Evolutionary conservation across 805 yeast species (phyloP).

Genomic region (Suhomyces faveliae): DNA sequence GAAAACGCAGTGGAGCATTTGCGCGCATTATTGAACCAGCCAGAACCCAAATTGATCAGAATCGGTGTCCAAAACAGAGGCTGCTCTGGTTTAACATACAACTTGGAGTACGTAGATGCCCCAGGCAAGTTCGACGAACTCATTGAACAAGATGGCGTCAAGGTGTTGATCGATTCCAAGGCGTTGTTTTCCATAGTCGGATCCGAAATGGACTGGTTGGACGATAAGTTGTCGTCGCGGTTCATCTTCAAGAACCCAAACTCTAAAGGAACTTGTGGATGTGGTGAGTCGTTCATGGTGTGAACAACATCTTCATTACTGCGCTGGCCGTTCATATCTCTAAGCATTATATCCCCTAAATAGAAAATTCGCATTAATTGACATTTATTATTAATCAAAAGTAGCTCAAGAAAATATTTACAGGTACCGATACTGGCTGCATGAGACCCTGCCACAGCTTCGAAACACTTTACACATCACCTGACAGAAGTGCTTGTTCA

Average conservation of each 20-base stretch:
- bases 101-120: conserved; percentile 81
- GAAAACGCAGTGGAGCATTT: conserved; percentile 76
- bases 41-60: conserved; percentile 84
- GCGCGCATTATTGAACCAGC: conserved; percentile 63
- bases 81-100: conserved; percentile 92
- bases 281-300: conserved; percentile 98
- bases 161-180: conserved; percentile 89
- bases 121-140: conserved; percentile 96
- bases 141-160: conserved; percentile 90
- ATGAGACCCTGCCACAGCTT: no score
- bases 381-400: no score
- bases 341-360: not conserved
- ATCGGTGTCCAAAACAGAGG: conserved; percentile 96
- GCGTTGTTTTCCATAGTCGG: conserved; percentile 95
- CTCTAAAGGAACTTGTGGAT: conserved; percentile 97
- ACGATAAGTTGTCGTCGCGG: conserved; percentile 83
- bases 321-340: not conserved
- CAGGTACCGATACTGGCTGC: no score
- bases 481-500: no score
- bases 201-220: conserved; percentile 97
- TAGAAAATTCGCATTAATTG: no score
- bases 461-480: no score
- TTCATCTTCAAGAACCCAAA: conserved; percentile 95
- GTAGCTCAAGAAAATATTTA: no score
- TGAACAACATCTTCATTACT: conserved; percentile 29